A percentile compares a stretch with the other conserved stretches of the same genome.
phyloP scores from a whole-genome alignment of 345 rosid species.

The Gossypium anomalum region DNA sequence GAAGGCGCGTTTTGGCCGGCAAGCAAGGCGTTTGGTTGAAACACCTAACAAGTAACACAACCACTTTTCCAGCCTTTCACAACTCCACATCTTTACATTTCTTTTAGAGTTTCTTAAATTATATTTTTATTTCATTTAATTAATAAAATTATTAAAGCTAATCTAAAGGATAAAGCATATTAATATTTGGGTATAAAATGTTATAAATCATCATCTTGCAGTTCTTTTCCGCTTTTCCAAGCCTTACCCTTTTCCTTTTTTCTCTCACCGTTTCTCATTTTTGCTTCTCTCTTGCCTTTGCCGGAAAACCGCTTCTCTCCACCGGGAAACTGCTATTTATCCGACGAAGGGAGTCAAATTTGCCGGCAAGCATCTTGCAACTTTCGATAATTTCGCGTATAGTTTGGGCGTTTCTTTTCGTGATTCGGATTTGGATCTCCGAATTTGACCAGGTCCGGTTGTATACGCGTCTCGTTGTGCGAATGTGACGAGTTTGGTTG shows the following conservation, averaged over 20 bases:
- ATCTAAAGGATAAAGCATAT: constrained; percentile 18
- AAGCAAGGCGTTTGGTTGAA: constrained; percentile 86
- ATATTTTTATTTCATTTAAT: not conserved
- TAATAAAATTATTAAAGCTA: not conserved
- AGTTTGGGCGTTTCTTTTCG: constrained; percentile 14
- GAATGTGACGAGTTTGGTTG: constrained; percentile 68
- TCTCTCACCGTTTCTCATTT: constrained; percentile 23
- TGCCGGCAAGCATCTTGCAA: constrained; percentile 9
- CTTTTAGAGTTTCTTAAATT: constrained; percentile 11
- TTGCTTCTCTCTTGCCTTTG: constrained; percentile 35
- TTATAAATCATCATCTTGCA: constrained; percentile 45
- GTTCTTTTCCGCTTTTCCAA: constrained; percentile 61
- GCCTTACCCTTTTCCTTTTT: constrained; percentile 30
- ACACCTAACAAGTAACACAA: constrained; percentile 65
- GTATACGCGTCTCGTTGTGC: constrained; percentile 32
- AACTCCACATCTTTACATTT: constrained; percentile 30
- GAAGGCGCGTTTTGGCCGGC: constrained; percentile 83
- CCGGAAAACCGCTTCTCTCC: constrained; percentile 41
- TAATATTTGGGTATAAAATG: constrained; percentile 50
- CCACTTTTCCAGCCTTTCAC: constrained; percentile 43
- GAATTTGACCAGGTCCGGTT: constrained; percentile 36
- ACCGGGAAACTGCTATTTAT: constrained; percentile 16
- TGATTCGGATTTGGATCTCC: constrained; percentile 59
- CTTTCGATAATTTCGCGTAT: constrained; percentile 9
- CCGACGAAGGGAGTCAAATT: constrained; percentile 23